Base-by-base conservation (phyloP, 1,139 yeast species). In the Yamadazyma jaroonii region DNA sequence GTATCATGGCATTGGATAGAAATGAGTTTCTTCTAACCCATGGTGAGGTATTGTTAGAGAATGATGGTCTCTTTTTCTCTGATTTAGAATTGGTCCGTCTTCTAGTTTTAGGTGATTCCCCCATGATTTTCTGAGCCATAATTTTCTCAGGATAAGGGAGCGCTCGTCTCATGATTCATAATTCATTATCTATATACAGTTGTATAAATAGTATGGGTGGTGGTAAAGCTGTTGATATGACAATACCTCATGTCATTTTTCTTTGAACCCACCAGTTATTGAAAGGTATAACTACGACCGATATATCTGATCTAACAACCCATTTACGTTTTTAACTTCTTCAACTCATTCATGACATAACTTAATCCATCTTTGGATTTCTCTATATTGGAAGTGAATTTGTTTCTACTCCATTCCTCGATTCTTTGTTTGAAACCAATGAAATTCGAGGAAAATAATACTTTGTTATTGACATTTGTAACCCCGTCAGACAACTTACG, bases 331-430 rank as follows among this genome's bases (percentile, higher is more conserved):
- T 17, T 25, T 9, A 23, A 15, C n/a, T 17, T 25, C 11, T 33
- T 33, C 15, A 33, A 27, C 22, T 57, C 56, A 49, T 80, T 80
- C 89, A 90, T 84, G 15, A 88, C 96, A 57, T 75, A 79, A 35
- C 77, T 68, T 74, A 90, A 75, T 2, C 96, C 96, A 41, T 77
- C 68, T 42, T 88, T 72, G 14, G 92, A 80, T 47, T 77, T 78
- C 40, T 64, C 67, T 45, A 86, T 64, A 56, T 89, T 85, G 38
- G 81, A 81, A 32, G 79, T 70, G 54, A 90, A 88, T 53, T 75
- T 74, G 25, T 70, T 69, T 50, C 79, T 81, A 33, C 95, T 81
- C 96, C 96, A 89, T 32, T 72, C 70, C 59, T 90, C 97, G 39
- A 90, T 86, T 46, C 81, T 71, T 54, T 79, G 79, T 53, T 79